A percentile compares a stretch with the other conserved stretches of the same genome.
Conservation (phyloP, 495 filamentous ascomycete genomes). For the Staphylotrichum longicolle region DNA sequence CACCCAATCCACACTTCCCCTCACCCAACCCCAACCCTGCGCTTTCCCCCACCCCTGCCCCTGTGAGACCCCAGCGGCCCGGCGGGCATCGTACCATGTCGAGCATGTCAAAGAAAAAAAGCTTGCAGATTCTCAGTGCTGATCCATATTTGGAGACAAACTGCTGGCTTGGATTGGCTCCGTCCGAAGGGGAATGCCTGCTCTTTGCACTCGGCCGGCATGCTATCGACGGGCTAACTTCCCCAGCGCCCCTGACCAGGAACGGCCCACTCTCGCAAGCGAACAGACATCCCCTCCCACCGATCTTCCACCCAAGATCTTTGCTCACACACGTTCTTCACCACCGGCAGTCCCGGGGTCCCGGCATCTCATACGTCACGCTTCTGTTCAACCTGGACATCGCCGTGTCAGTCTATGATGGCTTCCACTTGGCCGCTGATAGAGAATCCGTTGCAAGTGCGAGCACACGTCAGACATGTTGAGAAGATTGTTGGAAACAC, state of each 20-base stretch:
- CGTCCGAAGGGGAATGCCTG: conserved; percentile 2
- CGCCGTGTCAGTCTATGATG: conserved; percentile 1
- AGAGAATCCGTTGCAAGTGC: not conserved
- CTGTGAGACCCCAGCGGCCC: conserved; percentile 4
- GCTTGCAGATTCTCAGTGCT: conserved; percentile 12
- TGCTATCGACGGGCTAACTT: conserved; percentile 5
- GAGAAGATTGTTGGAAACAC: conserved; percentile 53
- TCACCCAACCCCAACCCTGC: conserved; percentile 21
- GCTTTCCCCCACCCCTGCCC: conserved; percentile 4
- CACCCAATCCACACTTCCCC: not conserved
- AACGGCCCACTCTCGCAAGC: not conserved
- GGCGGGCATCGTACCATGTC: conserved; percentile 17
- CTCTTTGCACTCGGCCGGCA: conserved; percentile 6
- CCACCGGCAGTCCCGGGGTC: not conserved
- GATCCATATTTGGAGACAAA: conserved; percentile 13
- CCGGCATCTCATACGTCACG: not conserved
- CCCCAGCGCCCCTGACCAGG: not conserved
- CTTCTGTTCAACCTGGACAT: not conserved
- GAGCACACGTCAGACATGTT: conserved; percentile 41
- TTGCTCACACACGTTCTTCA: not conserved
- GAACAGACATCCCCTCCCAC: not conserved
- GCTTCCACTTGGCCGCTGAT: not conserved
- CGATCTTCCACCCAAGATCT: not conserved
- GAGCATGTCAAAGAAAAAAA: not conserved
- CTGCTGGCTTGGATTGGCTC: conserved; percentile 10